Evolutionary conservation across 2,329 filamentous ascomycete species (phyloP).

Genomic region (Chaetothyriales sp.): DNA sequence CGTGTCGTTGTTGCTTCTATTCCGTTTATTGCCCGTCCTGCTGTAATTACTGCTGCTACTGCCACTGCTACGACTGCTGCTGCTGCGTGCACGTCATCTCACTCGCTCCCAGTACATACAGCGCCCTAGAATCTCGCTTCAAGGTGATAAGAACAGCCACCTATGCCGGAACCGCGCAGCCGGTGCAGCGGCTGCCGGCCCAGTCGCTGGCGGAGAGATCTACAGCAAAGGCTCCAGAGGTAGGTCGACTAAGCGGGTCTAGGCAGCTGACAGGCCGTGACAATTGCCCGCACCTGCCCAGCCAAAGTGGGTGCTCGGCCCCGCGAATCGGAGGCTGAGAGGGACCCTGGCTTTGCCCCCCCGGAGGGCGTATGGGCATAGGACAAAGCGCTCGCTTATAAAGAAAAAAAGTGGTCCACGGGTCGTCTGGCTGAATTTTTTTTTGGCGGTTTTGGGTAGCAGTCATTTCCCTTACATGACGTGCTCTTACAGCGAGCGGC

Average conservation of each 20-base stretch:
- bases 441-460: not conserved
- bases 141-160: too few species aligned
- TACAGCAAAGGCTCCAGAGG: not conserved
- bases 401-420: not conserved
- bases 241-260: not conserved
- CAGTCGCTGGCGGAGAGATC: too few species aligned
- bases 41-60: not conserved
- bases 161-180: not conserved
- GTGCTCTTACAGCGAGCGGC: not conserved
- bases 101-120: not conserved
- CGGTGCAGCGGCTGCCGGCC: too few species aligned
- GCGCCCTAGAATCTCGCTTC: not conserved
- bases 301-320: not conserved
- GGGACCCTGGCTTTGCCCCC: not conserved
- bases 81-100: not conserved
- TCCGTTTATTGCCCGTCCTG: not conserved
- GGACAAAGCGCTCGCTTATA: not conserved
- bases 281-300: not conserved
- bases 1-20: not conserved
- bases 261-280: not conserved
- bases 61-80: not conserved
- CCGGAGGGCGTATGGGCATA: not conserved
- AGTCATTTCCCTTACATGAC: not conserved
- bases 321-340: not conserved
- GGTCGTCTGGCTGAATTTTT: not conserved